Conservation (phyloP, 2,329 filamentous ascomycete species). For the Fusarium sp. region DNA sequence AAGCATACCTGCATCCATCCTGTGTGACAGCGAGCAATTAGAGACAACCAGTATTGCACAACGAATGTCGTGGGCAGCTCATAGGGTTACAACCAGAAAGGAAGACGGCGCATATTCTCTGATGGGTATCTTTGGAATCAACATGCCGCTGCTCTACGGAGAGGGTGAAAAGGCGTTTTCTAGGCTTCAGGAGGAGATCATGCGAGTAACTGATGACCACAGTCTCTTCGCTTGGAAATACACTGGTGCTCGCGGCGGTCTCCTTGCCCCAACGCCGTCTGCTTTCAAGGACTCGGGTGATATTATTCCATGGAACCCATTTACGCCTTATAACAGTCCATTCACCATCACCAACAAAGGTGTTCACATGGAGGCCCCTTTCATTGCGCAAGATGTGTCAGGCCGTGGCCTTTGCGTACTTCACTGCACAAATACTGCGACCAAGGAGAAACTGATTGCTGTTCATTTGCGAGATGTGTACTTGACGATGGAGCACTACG, state of each 20-base stretch:
- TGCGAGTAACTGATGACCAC: background rate
- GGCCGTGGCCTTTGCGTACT: constrained; percentile 6
- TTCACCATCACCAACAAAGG: constrained; percentile 19
- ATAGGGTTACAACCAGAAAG: background rate
- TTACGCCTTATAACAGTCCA: background rate
- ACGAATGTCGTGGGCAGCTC: constrained; percentile 15
- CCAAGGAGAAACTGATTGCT: background rate
- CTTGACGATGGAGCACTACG: constrained; percentile 28
- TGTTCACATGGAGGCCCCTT: background rate
- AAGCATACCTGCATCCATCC: background rate
- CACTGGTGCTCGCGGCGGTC: fast-evolving
- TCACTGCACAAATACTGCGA: background rate
- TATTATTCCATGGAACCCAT: constrained; percentile 10
- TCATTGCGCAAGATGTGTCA: background rate
- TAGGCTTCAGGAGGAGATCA: constrained; percentile 14
- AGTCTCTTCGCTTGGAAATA: constrained; percentile 7
- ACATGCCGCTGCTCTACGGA: constrained; percentile 1
- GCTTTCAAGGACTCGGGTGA: background rate
- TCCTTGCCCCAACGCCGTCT: background rate
- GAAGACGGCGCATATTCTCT: constrained; percentile 9
- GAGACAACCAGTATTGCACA: background rate
- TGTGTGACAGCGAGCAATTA: background rate
- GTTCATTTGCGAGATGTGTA: background rate
- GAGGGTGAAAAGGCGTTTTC: constrained; percentile 12
- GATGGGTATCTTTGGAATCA: constrained; percentile 4